A percentile compares a stretch with the other conserved stretches of the same genome.
Conservation (phyloP, 495 filamentous ascomycete genomes). For the Diplogelasinospora grovesii region DNA sequence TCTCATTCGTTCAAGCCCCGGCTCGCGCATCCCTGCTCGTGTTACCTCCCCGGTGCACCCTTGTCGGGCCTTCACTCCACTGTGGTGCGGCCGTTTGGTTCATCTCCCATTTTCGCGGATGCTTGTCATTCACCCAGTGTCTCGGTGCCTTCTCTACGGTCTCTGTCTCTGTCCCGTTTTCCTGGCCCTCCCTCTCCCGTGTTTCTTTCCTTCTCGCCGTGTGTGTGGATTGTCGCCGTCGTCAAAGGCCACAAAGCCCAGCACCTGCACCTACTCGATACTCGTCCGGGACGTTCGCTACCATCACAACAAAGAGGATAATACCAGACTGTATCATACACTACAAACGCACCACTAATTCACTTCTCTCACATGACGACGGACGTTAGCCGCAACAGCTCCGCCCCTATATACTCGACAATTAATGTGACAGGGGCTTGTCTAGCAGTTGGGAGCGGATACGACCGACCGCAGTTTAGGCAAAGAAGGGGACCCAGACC, state of each 20-base stretch:
- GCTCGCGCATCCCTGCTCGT: no score
- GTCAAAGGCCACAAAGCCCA: slow-evolving; percentile 4
- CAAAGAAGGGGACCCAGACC: slow-evolving; percentile 5
- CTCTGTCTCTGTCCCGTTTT: slow-evolving; percentile 4
- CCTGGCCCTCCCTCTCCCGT: slow-evolving; percentile 4
- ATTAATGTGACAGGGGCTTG: slow-evolving; percentile 18
- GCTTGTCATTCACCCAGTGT: slow-evolving; percentile 7
- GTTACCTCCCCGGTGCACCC: slow-evolving; percentile 13
- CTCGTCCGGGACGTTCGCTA: slow-evolving; percentile 1
- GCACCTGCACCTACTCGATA: slow-evolving; percentile 2
- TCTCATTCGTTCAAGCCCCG: slow-evolving; percentile 25
- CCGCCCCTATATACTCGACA: slow-evolving; percentile 1
- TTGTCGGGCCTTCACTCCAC: slow-evolving; percentile 13
- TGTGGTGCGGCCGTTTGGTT: slow-evolving; percentile 12
- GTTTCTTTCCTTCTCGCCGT: slow-evolving; percentile 3
- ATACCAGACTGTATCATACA: not conserved
- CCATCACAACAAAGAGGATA: slow-evolving; percentile 1
- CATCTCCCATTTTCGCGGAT: slow-evolving; percentile 17
- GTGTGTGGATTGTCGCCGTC: not conserved
- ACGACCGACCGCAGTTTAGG: slow-evolving; percentile 13
- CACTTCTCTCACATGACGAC: not conserved
- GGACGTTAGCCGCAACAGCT: slow-evolving; percentile 5
- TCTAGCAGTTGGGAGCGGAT: slow-evolving; percentile 13
- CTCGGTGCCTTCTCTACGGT: slow-evolving; percentile 6
- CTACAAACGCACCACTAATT: not conserved